These are phyloP conservation scores for Aotearoamyces nothofagi DNA, from an alignment of 2,329 filamentous ascomycete genomes.

Conservation along the genomic window DNA sequence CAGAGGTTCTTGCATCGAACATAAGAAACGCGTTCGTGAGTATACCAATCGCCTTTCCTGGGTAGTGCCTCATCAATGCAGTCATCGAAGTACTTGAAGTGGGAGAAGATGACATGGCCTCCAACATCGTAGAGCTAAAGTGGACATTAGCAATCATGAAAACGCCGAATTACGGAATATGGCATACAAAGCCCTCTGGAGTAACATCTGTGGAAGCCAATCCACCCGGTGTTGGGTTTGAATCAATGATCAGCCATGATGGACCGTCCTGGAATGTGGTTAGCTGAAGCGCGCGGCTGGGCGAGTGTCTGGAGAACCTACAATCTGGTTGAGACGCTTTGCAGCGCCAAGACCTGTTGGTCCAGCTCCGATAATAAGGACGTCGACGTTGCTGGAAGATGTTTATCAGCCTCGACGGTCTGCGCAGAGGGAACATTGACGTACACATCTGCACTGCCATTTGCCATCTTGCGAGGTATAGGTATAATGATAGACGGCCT, in stretches of 20 bases:
- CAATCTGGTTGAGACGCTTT: slow-evolving; percentile 93
- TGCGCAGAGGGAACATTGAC: neutral
- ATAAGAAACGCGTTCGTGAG: slow-evolving; percentile 96
- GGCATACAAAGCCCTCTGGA: slow-evolving; percentile 88
- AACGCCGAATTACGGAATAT: slow-evolving; percentile 4
- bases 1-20: slow-evolving; percentile 92
- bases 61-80: slow-evolving; percentile 94
- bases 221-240: slow-evolving; percentile 82
- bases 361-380: slow-evolving; percentile 94
- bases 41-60: slow-evolving; percentile 89
- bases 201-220: slow-evolving; percentile 92
- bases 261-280: slow-evolving; percentile 63
- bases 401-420: slow-evolving; percentile 3
- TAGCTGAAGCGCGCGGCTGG: neutral
- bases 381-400: slow-evolving; percentile 59
- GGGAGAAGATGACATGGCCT: slow-evolving; percentile 96
- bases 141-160: slow-evolving; percentile 1
- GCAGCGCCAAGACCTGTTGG: slow-evolving; percentile 95
- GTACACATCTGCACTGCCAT: neutral
- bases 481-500: slow-evolving; percentile 1
- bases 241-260: slow-evolving; percentile 93
- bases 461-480: neutral
- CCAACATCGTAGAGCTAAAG: slow-evolving; percentile 89
- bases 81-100: slow-evolving; percentile 99
- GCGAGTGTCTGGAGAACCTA: slow-evolving; percentile 22